A percentile compares a stretch with the other conserved stretches of the same genome.
Evolutionary conservation across 495 filamentous ascomycete genomes (phyloP).

Genomic region (Lophium mytilinum): DNA sequence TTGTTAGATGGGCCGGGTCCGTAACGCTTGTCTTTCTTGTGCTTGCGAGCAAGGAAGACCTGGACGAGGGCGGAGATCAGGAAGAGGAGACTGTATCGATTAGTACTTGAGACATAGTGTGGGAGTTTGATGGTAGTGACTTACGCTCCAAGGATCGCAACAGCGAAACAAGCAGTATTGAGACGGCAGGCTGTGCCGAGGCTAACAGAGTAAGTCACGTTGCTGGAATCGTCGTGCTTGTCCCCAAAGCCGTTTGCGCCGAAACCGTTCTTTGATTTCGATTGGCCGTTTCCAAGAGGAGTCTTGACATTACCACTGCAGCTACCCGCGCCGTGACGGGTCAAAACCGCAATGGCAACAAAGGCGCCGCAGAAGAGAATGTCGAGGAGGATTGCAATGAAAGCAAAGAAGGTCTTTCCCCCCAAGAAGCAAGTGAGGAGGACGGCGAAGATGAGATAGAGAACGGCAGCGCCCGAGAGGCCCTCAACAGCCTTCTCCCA

Average conservation of each 20-base stretch:
- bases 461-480: conserved; percentile 61
- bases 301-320: conserved; percentile 61
- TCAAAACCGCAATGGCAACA: conserved; percentile 54
- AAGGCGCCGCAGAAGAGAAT: conserved; percentile 49
- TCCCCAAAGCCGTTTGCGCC: conserved; percentile 34
- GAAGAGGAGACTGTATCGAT: conserved; percentile 24
- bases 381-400: conserved; percentile 62
- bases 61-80: conserved; percentile 25
- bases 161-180: conserved; percentile 64
- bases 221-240: conserved; percentile 7
- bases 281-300: conserved; percentile 53
- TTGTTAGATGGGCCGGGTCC: conserved; percentile 69
- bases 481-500: conserved; percentile 73
- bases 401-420: conserved; percentile 55
- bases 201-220: conserved; percentile 35
- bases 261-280: conserved; percentile 19
- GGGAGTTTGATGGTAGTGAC: conserved; percentile 26
- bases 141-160: conserved; percentile 72
- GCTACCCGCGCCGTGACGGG: conserved; percentile 51
- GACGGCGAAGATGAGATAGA: conserved; percentile 64
- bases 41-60: conserved; percentile 44
- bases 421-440: conserved; percentile 72
- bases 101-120: conserved; percentile 2
- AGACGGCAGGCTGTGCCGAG: conserved; percentile 57
- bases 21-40: conserved; percentile 70